phyloP scores from a whole-genome alignment of 208 protist genomes.

The Histomonas meleagridis region DNA sequence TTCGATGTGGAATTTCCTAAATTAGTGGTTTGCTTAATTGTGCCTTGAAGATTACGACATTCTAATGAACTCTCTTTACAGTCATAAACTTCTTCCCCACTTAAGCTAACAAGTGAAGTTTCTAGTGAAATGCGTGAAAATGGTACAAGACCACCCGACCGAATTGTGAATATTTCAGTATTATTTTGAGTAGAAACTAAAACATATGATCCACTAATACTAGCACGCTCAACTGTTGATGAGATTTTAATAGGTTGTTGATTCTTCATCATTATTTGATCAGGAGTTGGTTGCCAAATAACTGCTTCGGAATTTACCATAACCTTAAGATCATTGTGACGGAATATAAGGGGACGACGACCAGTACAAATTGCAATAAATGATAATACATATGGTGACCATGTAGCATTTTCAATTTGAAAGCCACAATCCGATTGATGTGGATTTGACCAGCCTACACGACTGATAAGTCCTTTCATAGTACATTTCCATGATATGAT shows the following conservation, averaged over 20 bases:
- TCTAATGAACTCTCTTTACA: background rate
- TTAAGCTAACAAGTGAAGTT: background rate
- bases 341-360: background rate
- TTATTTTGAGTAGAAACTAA: background rate
- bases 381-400: background rate
- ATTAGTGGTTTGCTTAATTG: background rate
- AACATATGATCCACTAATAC: constrained; percentile 10
- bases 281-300: background rate
- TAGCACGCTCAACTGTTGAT: background rate
- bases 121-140: background rate
- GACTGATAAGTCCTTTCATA: background rate
- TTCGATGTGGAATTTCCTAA: background rate
- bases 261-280: background rate
- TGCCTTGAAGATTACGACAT: background rate
- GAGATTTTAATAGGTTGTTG: background rate
- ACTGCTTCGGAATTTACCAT: background rate
- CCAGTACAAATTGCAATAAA: background rate
- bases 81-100: background rate
- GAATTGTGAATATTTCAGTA: constrained; percentile 1
- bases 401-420: background rate
- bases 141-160: background rate
- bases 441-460: background rate
- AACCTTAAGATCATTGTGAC: background rate
- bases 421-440: background rate
- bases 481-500: background rate